phyloP scores from a whole-genome alignment of 306 rosid species.

The Acmispon strigosus region DNA sequence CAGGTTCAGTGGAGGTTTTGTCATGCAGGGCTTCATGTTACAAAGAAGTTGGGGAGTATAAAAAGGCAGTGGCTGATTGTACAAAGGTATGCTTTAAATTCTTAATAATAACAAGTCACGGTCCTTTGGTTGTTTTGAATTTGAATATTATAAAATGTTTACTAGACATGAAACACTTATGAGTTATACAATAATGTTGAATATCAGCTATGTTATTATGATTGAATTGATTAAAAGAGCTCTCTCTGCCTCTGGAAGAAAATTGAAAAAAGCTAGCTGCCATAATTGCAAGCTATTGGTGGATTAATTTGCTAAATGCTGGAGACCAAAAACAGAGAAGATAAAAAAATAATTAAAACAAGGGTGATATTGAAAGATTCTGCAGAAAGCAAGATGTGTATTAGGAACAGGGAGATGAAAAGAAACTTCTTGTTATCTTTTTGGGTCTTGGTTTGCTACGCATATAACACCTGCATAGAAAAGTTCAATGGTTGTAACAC shows the following conservation, averaged over 20 bases:
- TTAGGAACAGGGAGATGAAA: neutral
- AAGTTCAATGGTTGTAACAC: neutral
- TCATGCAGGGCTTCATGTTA: constrained; percentile 94
- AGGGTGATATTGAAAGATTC: neutral
- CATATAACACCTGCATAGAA: neutral
- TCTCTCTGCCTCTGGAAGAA: neutral
- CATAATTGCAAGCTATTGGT: neutral
- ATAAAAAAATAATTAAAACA: neutral
- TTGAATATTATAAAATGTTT: neutral
- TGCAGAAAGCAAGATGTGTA: neutral
- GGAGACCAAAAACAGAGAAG: neutral
- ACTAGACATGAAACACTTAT: neutral
- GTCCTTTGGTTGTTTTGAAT: neutral
- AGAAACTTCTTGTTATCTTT: neutral
- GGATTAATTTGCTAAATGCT: neutral
- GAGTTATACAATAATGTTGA: neutral
- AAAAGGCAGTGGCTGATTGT: constrained; percentile 97
- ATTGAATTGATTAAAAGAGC: neutral
- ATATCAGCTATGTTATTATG: neutral
- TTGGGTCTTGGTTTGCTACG: neutral
- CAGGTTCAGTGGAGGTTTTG: constrained; percentile 53
- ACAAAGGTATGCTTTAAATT: constrained; percentile 56
- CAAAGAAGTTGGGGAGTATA: constrained; percentile 97
- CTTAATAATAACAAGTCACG: neutral
- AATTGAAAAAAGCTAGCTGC: neutral